These are phyloP conservation scores for Capsicum rhomboideum DNA, from an alignment of 257 asterid species.

Conservation along the genomic window DNA sequence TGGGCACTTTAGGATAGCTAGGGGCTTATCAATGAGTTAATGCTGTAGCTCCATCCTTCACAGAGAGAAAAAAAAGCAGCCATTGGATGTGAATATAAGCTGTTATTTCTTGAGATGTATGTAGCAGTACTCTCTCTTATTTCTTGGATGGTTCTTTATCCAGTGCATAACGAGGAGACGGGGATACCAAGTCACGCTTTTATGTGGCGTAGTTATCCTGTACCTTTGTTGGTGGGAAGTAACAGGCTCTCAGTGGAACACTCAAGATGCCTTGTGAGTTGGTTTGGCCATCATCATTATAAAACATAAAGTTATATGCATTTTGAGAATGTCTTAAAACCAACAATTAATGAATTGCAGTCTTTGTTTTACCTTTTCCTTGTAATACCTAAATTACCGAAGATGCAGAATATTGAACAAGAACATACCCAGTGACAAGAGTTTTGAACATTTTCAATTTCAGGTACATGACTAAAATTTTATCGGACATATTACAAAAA, in stretches of 20 bases:
- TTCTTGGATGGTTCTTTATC: neutral
- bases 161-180: neutral
- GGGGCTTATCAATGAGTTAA: neutral
- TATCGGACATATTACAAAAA: neutral
- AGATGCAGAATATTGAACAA: neutral
- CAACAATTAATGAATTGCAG: neutral
- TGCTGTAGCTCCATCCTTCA: neutral
- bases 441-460: neutral
- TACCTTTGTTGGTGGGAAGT: neutral
- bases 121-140: neutral
- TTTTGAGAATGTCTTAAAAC: no score
- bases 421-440: neutral
- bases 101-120: neutral
- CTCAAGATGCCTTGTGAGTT: neutral
- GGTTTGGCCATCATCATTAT: neutral
- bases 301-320: neutral
- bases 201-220: neutral
- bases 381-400: neutral
- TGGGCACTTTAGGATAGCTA: slow-evolving; percentile 3
- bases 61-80: neutral
- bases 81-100: neutral
- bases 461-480: neutral
- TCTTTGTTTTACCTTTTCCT: neutral
- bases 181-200: neutral
- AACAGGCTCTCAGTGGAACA: neutral